These are phyloP conservation scores for Coniella lustricola DNA, from an alignment of 2,329 filamentous ascomycete species.

Conservation along the genomic window DNA sequence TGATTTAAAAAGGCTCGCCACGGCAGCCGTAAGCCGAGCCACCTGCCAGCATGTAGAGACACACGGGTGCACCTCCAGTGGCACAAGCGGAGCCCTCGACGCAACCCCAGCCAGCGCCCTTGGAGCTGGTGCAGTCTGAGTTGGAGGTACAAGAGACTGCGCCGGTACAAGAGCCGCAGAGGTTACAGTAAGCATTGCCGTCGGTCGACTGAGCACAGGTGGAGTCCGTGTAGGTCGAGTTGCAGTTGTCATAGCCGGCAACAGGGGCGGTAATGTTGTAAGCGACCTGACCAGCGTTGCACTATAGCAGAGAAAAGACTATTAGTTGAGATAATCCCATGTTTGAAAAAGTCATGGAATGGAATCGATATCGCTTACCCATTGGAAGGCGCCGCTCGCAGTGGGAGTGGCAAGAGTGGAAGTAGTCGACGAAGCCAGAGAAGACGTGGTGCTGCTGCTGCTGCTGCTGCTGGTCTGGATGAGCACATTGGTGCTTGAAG, in stretches of 20 bases:
- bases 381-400: constrained; percentile 6
- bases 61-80: constrained; percentile 2
- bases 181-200: constrained; percentile 12
- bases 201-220: constrained; percentile 7
- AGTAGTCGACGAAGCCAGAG: neutral
- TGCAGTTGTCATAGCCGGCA: constrained; percentile 9
- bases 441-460: neutral
- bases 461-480: too few relatives aligned
- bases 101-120: constrained; percentile 4
- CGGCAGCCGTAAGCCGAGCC: neutral
- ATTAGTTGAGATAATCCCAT: too few relatives aligned
- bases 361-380: neutral
- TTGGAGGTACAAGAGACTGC: constrained; percentile 3
- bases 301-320: neutral
- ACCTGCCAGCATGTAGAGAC: constrained; percentile 4
- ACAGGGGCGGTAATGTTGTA: constrained; percentile 7
- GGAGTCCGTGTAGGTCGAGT: constrained; percentile 3
- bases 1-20: neutral
- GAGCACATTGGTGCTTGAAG: too few relatives aligned
- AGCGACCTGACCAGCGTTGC: constrained; percentile 1
- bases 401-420: constrained; percentile 6
- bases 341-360: neutral
- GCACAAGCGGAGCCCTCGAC: constrained; percentile 9
- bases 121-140: constrained; percentile 3
- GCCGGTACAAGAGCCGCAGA: constrained; percentile 6